These are phyloP conservation scores for Pulveroboletus sp. DNA, from an alignment of 768 basidiomycete genomes.

Conservation along the genomic window DNA sequence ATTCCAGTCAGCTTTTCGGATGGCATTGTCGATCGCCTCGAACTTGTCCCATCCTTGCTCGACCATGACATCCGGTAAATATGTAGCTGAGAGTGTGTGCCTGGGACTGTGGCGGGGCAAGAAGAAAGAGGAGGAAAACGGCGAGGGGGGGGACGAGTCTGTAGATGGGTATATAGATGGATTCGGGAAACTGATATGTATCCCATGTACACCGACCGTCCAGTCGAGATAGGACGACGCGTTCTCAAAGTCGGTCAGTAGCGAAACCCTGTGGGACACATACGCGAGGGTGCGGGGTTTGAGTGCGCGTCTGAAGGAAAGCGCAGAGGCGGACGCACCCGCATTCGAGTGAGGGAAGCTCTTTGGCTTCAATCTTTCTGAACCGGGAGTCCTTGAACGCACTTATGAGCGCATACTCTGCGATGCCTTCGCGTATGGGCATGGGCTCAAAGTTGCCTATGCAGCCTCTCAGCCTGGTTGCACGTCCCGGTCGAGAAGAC, in stretches of 20 bases:
- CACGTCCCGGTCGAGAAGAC: slow-evolving; percentile 52
- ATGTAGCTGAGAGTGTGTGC: slow-evolving; percentile 77
- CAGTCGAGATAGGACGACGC: slow-evolving; percentile 85
- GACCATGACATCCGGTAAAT: slow-evolving; percentile 87
- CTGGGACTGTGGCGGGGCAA: slow-evolving; percentile 51
- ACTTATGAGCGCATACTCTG: slow-evolving; percentile 88
- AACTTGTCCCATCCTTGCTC: slow-evolving; percentile 94
- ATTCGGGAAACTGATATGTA: slow-evolving; percentile 82
- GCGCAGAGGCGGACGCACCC: slow-evolving; percentile 47
- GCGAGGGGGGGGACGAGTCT: slow-evolving; percentile 59
- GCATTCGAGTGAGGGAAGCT: slow-evolving; percentile 82
- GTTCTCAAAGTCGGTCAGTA: slow-evolving; percentile 91
- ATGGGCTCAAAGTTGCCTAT: slow-evolving; percentile 89
- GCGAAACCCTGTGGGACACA: slow-evolving; percentile 60
- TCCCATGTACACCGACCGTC: slow-evolving; percentile 89
- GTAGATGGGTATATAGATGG: slow-evolving; percentile 53
- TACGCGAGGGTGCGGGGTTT: neutral
- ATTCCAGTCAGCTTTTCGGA: slow-evolving; percentile 89
- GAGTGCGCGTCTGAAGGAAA: neutral
- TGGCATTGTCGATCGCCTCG: slow-evolving; percentile 86
- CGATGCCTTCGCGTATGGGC: slow-evolving; percentile 67
- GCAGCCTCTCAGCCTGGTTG: slow-evolving; percentile 77
- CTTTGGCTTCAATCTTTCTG: slow-evolving; percentile 67
- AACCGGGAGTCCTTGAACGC: slow-evolving; percentile 89
- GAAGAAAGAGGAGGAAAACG: slow-evolving; percentile 59